Evolutionary conservation across 345 rosid species (phyloP), one percentile per base, ranked within the genome.

Genomic region (Gossypium herbaceum): DNA sequence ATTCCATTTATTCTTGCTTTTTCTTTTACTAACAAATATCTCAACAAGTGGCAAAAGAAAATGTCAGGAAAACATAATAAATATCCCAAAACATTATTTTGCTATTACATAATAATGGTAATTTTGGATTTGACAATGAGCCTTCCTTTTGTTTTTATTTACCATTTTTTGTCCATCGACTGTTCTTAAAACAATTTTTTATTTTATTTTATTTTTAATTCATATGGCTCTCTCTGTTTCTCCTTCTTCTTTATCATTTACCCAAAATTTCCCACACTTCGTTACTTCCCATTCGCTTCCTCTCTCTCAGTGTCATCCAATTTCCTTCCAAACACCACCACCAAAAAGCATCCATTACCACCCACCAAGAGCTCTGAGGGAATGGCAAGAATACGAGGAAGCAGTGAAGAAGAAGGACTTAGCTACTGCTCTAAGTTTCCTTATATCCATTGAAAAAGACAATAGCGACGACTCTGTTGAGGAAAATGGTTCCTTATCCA

Each of bases 391-490:
- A 58, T 94, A 92, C 80, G 96, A 92, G 76, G 97, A 92, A 17
- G 98, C 98, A 2, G 90, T 94, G 71, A 87, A 83, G 84, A 86
- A 85, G 44, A 94, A 94, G 82, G 97, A 94, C 88, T 90, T 91
- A 7, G 90, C 90, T 12, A 85, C 85, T 25, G 98, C 98, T 80
- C 89, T 94, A 22, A 81, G 92, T 72, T 89, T 89, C 80, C 85
- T 94, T 83, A 92, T 84, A 76, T 85, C 92, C 60, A 17, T 82
- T 8, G 84, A 92, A 68, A 48, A 64, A 16, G 73, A 72, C 47
- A 55, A 62, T 48, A 68, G 34, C 73, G 71, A 81, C 34, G 51
- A 51, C 47, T 73, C 77, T 10, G 3, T 57, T 69, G 77, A 80
- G 13, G 54, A 41, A 22, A 57, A 16, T 50, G 44, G 71, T 67